These are phyloP conservation scores for Lupinus albus DNA, from an alignment of 306 rosid species.

Conservation along the genomic window DNA sequence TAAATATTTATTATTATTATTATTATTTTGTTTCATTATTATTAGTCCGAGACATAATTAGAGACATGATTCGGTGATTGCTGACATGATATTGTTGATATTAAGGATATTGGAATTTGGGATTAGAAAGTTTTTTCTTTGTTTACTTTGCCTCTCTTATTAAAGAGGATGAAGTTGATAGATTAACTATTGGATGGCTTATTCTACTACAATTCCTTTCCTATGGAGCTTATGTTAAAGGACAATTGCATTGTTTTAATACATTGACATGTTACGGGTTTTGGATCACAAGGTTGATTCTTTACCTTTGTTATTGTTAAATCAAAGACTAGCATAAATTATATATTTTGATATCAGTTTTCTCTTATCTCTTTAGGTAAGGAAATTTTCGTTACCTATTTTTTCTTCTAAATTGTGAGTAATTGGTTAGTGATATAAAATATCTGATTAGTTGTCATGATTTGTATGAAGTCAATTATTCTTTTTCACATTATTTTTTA, in stretches of 20 bases:
- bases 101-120: constrained; percentile 38
- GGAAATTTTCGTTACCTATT: not conserved
- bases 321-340: constrained; percentile 20
- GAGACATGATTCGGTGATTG: too few species aligned
- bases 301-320: not conserved
- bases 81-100: too few species aligned
- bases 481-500: constrained; percentile 22
- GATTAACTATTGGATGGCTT: not conserved
- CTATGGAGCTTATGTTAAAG: constrained; percentile 14
- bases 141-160: not conserved
- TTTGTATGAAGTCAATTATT: constrained; percentile 22
- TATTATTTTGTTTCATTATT: too few species aligned
- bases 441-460: not conserved
- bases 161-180: constrained; percentile 29
- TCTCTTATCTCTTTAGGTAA: not conserved
- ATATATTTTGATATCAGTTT: not conserved
- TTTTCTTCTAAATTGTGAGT: not conserved
- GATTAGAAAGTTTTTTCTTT: constrained; percentile 19
- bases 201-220: constrained; percentile 21
- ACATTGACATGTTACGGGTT: constrained; percentile 13
- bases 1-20: too few species aligned
- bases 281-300: constrained; percentile 25
- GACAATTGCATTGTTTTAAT: constrained; percentile 27
- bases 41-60: too few species aligned
- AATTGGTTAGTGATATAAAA: not conserved